A percentile compares a stretch with the other conserved stretches of the same genome.
These are phyloP conservation scores for Quercus mongolica DNA, from an alignment of 306 rosid genomes.

Conservation along the genomic window DNA sequence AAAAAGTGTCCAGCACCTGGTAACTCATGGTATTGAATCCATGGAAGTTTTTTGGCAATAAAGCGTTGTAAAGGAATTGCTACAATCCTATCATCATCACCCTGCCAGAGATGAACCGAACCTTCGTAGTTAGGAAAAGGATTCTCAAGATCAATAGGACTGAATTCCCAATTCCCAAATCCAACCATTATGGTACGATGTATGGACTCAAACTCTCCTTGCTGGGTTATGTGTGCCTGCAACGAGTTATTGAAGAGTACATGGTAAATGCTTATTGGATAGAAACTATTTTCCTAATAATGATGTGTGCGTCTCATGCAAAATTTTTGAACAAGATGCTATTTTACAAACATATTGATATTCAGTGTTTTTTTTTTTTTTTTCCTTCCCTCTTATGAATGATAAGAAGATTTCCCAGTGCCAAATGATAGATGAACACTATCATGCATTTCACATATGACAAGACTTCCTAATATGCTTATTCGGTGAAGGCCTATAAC, in stretches of 20 bases:
- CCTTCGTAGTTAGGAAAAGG: slow-evolving; percentile 44
- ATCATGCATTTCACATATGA: too few relatives aligned
- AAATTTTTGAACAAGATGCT: too few relatives aligned
- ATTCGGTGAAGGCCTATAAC: too few relatives aligned
- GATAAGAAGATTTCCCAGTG: too few relatives aligned
- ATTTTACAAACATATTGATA: too few relatives aligned
- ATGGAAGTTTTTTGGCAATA: slow-evolving; percentile 48
- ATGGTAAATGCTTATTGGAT: too few relatives aligned
- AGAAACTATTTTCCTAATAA: too few relatives aligned
- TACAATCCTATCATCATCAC: slow-evolving; percentile 49
- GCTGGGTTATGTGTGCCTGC: slow-evolving; percentile 42
- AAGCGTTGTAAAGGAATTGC: slow-evolving; percentile 43
- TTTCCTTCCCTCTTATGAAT: too few relatives aligned
- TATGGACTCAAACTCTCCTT: slow-evolving; percentile 53
- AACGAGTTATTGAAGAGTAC: background rate
- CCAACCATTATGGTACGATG: slow-evolving; percentile 46
- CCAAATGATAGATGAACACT: too few relatives aligned
- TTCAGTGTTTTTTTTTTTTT: too few relatives aligned
- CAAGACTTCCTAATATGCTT: too few relatives aligned
- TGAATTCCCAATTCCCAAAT: slow-evolving; percentile 68
- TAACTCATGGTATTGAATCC: slow-evolving; percentile 73
- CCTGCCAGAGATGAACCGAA: slow-evolving; percentile 68
- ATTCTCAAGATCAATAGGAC: slow-evolving; percentile 48
- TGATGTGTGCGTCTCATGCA: too few relatives aligned
- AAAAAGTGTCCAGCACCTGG: slow-evolving; percentile 61